Evolutionary conservation across 352 stramenopile genomes (phyloP).

Genomic region (Phytophthora boehmeriae): DNA sequence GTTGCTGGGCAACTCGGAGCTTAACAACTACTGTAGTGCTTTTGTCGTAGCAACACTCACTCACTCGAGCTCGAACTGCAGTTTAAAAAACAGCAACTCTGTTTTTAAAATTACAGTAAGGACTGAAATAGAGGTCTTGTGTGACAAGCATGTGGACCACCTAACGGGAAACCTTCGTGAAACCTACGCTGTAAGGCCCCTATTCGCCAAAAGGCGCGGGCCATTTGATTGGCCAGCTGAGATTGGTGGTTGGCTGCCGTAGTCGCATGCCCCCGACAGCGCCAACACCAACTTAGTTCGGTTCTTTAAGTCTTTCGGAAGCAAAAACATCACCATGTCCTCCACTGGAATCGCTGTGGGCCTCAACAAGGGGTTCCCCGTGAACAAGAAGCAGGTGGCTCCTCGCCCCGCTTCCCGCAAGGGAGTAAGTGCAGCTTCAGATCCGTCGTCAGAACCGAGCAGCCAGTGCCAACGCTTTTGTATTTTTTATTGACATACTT

Average conservation of each 20-base stretch:
- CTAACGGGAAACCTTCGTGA: no score
- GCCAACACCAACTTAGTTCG: conserved; percentile 53
- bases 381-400: conserved; percentile 92
- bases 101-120: no score
- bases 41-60: no score
- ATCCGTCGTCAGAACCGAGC: conserved; percentile 3
- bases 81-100: no score
- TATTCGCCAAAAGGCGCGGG: conserved; percentile 19
- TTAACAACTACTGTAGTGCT: no score
- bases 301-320: conserved; percentile 90
- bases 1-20: no score
- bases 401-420: conserved; percentile 85
- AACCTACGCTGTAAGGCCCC: no score
- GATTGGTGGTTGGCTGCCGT: conserved; percentile 16
- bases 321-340: conserved; percentile 85
- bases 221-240: background rate
- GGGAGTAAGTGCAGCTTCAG: conserved; percentile 77
- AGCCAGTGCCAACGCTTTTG: background rate
- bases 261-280: conserved; percentile 2
- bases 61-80: no score
- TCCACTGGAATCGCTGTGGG: conserved; percentile 92
- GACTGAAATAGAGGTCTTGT: no score
- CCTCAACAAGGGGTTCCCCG: conserved; percentile 93
- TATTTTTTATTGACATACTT: conserved; percentile 23
- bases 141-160: no score